A percentile compares a stretch with the other conserved stretches of the same genome.
These are phyloP conservation scores for Blastobotrys parvus DNA, from an alignment of 805 yeast genomes.

Conservation along the genomic window DNA sequence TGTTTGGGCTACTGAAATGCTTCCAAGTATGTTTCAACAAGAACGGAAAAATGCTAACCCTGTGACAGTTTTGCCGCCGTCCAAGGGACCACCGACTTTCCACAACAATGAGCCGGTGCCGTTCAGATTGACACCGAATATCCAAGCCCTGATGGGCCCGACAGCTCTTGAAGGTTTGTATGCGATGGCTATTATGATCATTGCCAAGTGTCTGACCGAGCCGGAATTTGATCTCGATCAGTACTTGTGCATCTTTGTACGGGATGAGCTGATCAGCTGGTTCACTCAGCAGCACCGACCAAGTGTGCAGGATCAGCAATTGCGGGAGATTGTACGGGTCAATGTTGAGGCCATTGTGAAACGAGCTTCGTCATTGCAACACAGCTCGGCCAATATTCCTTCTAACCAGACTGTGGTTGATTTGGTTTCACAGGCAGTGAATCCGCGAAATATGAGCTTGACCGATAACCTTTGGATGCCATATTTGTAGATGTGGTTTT, in stretches of 20 bases:
- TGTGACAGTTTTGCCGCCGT: slow-evolving; percentile 25
- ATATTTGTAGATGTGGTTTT: slow-evolving; percentile 43
- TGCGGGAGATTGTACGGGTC: slow-evolving; percentile 77
- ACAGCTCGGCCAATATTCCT: slow-evolving; percentile 48
- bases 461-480: slow-evolving; percentile 96
- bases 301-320: slow-evolving; percentile 71
- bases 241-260: slow-evolving; percentile 83
- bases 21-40: slow-evolving; percentile 65
- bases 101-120: slow-evolving; percentile 91
- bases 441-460: slow-evolving; percentile 85
- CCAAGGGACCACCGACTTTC: slow-evolving; percentile 70
- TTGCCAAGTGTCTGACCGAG: slow-evolving; percentile 81
- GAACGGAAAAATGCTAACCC: slow-evolving; percentile 18
- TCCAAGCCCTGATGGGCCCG: slow-evolving; percentile 89
- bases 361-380: slow-evolving; percentile 67
- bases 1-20: slow-evolving; percentile 91
- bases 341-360: slow-evolving; percentile 81
- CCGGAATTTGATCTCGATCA: slow-evolving; percentile 91
- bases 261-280: slow-evolving; percentile 95
- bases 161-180: slow-evolving; percentile 88
- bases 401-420: slow-evolving; percentile 88
- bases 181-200: slow-evolving; percentile 72
- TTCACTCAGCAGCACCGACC: slow-evolving; percentile 77
- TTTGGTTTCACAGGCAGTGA: slow-evolving; percentile 87
- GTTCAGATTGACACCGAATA: slow-evolving; percentile 90